Evolutionary conservation across 345 rosid genomes (phyloP), one percentile per base, ranked within the genome.

Genomic region (Eucalyptus marginata): DNA sequence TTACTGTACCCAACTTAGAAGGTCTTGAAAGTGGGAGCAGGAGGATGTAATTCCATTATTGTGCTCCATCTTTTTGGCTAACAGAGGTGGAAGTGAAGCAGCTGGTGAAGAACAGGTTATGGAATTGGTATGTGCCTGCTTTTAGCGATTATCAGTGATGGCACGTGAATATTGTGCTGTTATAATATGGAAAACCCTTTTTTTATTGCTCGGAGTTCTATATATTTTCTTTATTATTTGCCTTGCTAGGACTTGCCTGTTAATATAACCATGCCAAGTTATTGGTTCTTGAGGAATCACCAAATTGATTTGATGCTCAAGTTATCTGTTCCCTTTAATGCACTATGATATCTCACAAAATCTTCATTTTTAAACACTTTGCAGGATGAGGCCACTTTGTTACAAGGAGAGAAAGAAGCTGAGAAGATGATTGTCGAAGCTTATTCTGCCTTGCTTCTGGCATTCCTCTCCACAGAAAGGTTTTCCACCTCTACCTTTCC

Each of bases 371-470:
- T 36, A 18, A 46, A 89, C 86, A 76, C 86, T 51, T 92, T 96
- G 98, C 93, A 97, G 87, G 97, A 95, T 52, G 99, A 93, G 86
- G 94, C 96, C 83, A 49, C 58, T 52, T 52, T 98, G 90, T 91
- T 95, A 90, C 95, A 97, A 94, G 98, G 98, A 49, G 99, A 98
- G 93, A 98, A 97, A 92, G 99, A 97, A 93, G 99, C 99, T 4
- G 99, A 96, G 93, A 97, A 96, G 95, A 98, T 95, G 99, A 97
- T 98, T 81, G 95, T 98, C 40, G 99, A 96, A 94, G 99, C 99
- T 86, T 98, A 98, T 90, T 90, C 99, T 31, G 99, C 99, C 84
- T 91, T 98, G 87, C 94, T 98, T 44, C 98, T 98, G 25, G 99
- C 99, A 49, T 98, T 98, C 92, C 98, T 98, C 91, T 97, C 99